Conservation (phyloP, 116 monocot species). For the Cymodocea nodosa region DNA sequence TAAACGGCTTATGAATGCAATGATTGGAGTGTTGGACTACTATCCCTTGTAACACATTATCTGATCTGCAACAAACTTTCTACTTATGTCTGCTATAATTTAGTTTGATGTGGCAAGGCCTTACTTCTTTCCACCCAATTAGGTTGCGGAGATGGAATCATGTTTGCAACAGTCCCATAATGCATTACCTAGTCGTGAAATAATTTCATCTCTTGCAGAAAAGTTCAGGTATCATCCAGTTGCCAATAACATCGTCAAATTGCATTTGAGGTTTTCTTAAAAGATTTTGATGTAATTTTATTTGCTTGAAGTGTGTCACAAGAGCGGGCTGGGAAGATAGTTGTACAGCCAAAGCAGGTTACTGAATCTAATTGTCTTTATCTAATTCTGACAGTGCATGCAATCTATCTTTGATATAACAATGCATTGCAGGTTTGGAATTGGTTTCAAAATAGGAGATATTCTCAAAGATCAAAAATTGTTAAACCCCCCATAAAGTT, state of each 20-base stretch:
- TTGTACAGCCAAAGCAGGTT: slow-evolving; percentile 84
- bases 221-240: slow-evolving; percentile 21
- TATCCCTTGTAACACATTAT: too few species aligned
- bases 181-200: slow-evolving; percentile 21
- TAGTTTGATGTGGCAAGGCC: too few species aligned
- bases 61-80: too few species aligned
- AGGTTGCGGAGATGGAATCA: slow-evolving; percentile 31
- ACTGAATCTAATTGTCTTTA: not conserved
- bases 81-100: too few species aligned
- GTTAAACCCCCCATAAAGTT: slow-evolving; percentile 16
- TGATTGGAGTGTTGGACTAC: too few species aligned
- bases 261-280: not conserved
- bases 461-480: slow-evolving; percentile 34
- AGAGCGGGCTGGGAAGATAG: slow-evolving; percentile 56
- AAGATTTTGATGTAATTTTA: not conserved
- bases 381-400: not conserved
- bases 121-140: too few species aligned
- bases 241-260: not conserved
- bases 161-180: slow-evolving; percentile 21
- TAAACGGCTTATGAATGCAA: too few species aligned
- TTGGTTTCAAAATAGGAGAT: slow-evolving; percentile 65
- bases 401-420: not conserved
- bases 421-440: slow-evolving; percentile 54
- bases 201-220: slow-evolving; percentile 19
- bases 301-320: slow-evolving; percentile 34